phyloP scores from a whole-genome alignment of 2,329 filamentous ascomycete genomes.

The Magnaporthiopsis incrustans region DNA sequence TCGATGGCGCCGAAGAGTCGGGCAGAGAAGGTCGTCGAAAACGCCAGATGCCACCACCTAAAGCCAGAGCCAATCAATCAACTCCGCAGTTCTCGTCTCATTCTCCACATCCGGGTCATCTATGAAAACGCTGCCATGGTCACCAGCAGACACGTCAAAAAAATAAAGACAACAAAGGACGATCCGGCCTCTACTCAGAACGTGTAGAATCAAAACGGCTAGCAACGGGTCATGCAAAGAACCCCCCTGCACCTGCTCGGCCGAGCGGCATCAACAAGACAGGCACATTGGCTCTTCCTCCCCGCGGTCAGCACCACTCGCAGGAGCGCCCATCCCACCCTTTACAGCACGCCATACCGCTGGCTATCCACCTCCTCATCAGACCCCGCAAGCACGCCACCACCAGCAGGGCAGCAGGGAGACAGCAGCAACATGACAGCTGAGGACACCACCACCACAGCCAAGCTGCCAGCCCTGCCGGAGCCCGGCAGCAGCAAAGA shows the following conservation, averaged over 20 bases:
- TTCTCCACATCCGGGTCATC: neutral
- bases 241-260: neutral
- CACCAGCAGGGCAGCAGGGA: neutral
- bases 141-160: neutral
- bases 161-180: neutral
- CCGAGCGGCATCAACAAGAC: slow-evolving; percentile 1
- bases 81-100: neutral
- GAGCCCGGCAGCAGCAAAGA: neutral
- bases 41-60: neutral
- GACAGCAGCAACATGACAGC: neutral
- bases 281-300: neutral
- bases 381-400: slow-evolving; percentile 2
- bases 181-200: neutral
- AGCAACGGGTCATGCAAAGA: neutral
- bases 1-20: neutral
- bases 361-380: neutral
- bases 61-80: neutral
- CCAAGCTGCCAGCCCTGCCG: neutral
- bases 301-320: neutral
- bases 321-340: neutral
- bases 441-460: neutral
- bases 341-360: neutral
- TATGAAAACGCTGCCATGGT: neutral
- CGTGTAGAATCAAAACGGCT: neutral
- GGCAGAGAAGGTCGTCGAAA: neutral